These are phyloP conservation scores for Monosporascus sp. DNA, from an alignment of 2,329 filamentous ascomycete species.

Conservation along the genomic window DNA sequence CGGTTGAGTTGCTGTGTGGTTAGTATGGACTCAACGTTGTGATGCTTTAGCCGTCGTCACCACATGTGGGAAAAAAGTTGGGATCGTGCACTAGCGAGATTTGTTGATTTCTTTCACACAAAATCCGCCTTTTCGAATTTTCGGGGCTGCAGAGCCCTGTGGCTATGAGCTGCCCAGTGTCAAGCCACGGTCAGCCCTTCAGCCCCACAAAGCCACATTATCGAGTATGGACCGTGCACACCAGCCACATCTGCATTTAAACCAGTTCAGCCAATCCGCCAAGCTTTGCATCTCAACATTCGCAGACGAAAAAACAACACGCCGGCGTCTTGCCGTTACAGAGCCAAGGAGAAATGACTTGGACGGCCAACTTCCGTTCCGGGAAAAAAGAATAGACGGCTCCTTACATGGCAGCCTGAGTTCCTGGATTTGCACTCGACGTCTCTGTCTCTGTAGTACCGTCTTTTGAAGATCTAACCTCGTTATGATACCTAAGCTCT, in stretches of 20 bases:
- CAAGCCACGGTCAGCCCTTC: slow-evolving; percentile 8
- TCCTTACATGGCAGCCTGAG: too few relatives aligned
- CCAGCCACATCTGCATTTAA: slow-evolving; percentile 1
- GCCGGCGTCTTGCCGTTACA: too few relatives aligned
- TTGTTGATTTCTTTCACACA: background rate
- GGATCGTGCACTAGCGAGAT: background rate
- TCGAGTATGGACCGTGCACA: background rate
- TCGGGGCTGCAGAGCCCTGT: background rate
- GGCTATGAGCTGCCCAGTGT: background rate
- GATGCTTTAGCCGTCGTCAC: background rate
- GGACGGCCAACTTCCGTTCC: too few relatives aligned
- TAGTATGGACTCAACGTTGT: background rate
- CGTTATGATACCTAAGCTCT: background rate
- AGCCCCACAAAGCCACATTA: background rate
- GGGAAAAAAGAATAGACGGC: too few relatives aligned
- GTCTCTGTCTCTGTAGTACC: too few relatives aligned
- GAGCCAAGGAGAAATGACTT: too few relatives aligned
- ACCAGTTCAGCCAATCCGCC: too few relatives aligned
- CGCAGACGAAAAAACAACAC: too few relatives aligned
- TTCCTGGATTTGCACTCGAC: too few relatives aligned
- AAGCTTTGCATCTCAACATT: too few relatives aligned
- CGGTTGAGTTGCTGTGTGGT: slow-evolving; percentile 9
- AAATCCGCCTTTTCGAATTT: background rate
- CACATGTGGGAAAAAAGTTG: background rate
- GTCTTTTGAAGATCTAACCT: too few relatives aligned